These are phyloP conservation scores for Chamaenerion angustifolium DNA, from an alignment of 345 rosid genomes.

Conservation along the genomic window DNA sequence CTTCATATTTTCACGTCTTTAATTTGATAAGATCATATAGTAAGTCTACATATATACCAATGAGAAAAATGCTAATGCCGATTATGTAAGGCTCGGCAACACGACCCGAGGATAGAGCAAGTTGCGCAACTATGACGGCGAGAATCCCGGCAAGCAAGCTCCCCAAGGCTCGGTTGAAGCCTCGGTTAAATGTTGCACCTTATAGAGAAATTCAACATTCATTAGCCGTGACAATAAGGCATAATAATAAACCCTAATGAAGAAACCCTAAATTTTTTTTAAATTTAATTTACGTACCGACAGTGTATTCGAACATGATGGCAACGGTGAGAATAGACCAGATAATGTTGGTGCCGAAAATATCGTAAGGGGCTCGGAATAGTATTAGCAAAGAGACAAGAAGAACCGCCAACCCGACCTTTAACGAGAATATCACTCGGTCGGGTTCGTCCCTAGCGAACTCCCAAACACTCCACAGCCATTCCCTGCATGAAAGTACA, in stretches of 20 bases:
- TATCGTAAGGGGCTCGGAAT: conserved; percentile 40
- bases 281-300: conserved; percentile 22
- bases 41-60: conserved; percentile 38
- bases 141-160: conserved; percentile 51
- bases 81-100: conserved; percentile 46
- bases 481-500: conserved; percentile 19
- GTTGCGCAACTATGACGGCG: conserved; percentile 29
- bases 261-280: background rate
- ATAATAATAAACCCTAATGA: background rate
- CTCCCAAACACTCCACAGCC: conserved; percentile 34
- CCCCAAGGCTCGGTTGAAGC: conserved; percentile 57
- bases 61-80: conserved; percentile 43
- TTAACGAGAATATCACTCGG: conserved; percentile 40
- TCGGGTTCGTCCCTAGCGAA: conserved; percentile 41
- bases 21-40: too few relatives aligned
- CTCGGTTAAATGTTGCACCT: conserved; percentile 61
- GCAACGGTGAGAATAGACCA: conserved; percentile 74
- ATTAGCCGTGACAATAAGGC: background rate
- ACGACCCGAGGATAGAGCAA: conserved; percentile 25
- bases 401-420: conserved; percentile 54
- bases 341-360: conserved; percentile 44
- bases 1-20: too few relatives aligned
- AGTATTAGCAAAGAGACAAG: conserved; percentile 50
- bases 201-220: conserved; percentile 3
- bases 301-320: conserved; percentile 56